Evolutionary conservation across 2,329 filamentous ascomycete genomes (phyloP).

Genomic region (Pseudocercospora musae): DNA sequence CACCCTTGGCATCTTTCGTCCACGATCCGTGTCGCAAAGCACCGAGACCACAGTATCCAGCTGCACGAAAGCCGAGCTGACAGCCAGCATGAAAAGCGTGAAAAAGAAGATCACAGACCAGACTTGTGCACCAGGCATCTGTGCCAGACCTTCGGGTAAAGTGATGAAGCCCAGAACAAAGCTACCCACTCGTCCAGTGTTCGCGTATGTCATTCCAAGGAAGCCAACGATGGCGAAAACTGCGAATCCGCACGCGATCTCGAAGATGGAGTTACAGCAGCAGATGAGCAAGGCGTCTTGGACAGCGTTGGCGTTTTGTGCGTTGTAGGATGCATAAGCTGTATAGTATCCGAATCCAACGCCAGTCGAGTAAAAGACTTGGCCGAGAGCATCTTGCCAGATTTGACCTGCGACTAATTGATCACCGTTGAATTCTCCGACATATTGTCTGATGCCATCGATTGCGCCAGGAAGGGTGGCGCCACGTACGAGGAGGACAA

Average conservation of each 20-base stretch:
- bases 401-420: no score
- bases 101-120: constrained; percentile 59
- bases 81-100: constrained; percentile 48
- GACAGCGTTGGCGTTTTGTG: constrained; percentile 56
- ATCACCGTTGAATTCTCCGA: no score
- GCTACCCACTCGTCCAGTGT: constrained; percentile 48
- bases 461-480: no score
- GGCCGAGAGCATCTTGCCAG: no score
- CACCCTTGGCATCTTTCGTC: no score
- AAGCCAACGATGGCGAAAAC: no score
- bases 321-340: constrained; percentile 57
- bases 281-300: constrained; percentile 46
- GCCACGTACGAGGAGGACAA: no score
- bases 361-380: constrained; percentile 49
- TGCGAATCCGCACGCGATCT: no score
- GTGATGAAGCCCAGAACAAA: constrained; percentile 59
- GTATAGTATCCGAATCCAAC: constrained; percentile 60
- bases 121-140: constrained; percentile 57
- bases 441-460: no score
- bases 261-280: no score
- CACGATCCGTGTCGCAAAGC: not conserved
- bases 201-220: constrained; percentile 31
- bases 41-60: not conserved
- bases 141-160: constrained; percentile 52
- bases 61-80: not conserved